These are phyloP conservation scores for Pholiota microspora DNA, from an alignment of 768 basidiomycete genomes.

Conservation along the genomic window DNA sequence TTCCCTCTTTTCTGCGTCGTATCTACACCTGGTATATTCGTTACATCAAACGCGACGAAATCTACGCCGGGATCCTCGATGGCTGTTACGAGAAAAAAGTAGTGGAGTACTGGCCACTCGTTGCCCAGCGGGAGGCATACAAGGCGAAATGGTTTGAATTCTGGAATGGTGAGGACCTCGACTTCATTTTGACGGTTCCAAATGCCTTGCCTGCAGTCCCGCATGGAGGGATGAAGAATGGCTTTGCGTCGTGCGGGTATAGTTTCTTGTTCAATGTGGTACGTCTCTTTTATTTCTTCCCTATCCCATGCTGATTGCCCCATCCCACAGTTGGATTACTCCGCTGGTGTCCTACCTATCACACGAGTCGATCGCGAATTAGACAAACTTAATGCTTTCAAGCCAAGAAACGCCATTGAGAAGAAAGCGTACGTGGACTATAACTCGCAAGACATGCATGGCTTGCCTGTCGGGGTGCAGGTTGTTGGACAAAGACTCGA, in stretches of 20 bases:
- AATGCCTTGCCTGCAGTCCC: conserved; percentile 56
- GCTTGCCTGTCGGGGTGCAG: conserved; percentile 61
- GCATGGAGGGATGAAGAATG: conserved; percentile 49
- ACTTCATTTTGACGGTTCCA: conserved; percentile 59
- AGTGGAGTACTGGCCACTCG: conserved; percentile 44
- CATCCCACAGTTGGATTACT: conserved; percentile 27
- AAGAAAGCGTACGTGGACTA: conserved; percentile 48
- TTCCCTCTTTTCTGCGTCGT: conserved; percentile 45
- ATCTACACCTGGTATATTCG: conserved; percentile 51
- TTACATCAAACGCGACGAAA: conserved; percentile 47
- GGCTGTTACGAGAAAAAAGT: conserved; percentile 42
- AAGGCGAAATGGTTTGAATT: conserved; percentile 41
- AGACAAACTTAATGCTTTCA: conserved; percentile 39
- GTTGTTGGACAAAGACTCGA: conserved; percentile 57
- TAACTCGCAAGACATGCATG: conserved; percentile 49
- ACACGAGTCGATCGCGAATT: conserved; percentile 44
- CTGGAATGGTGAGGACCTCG: conserved; percentile 41
- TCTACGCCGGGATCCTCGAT: conserved; percentile 54
- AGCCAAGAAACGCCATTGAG: conserved; percentile 41
- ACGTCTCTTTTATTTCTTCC: background rate
- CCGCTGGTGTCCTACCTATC: conserved; percentile 59
- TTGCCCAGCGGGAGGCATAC: conserved; percentile 45
- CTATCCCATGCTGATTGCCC: background rate
- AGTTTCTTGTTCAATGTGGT: conserved; percentile 64
- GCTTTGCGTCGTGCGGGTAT: conserved; percentile 54